These are phyloP conservation scores for Phytophthora multivora DNA, from an alignment of 352 stramenopile species.

Conservation along the genomic window DNA sequence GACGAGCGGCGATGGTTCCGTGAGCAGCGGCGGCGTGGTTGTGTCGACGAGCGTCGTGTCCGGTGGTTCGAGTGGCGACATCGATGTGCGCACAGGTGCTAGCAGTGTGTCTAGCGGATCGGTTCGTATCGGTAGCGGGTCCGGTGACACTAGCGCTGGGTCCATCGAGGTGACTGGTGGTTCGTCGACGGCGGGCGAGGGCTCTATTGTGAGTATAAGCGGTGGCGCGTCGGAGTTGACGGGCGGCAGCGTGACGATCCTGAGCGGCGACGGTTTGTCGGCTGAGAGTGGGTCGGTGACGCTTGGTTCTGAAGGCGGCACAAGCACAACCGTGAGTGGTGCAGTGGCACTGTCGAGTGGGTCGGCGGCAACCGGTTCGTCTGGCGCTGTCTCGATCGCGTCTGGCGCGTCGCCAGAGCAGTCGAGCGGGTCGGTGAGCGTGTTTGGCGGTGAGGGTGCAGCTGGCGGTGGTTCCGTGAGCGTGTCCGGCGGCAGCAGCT, in stretches of 20 bases:
- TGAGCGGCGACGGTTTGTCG: slow-evolving; percentile 20
- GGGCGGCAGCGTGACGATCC: slow-evolving; percentile 18
- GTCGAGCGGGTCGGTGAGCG: slow-evolving; percentile 26
- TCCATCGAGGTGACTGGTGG: slow-evolving; percentile 31
- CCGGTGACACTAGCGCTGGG: slow-evolving; percentile 25
- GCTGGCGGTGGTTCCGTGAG: slow-evolving; percentile 6
- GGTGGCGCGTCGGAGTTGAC: slow-evolving; percentile 26
- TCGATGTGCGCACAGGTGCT: slow-evolving; percentile 21
- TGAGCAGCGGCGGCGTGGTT: slow-evolving; percentile 21
- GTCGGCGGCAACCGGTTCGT: slow-evolving; percentile 14
- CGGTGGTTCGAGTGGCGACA: slow-evolving; percentile 16
- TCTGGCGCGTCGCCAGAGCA: slow-evolving; percentile 17
- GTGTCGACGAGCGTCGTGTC: slow-evolving; percentile 22
- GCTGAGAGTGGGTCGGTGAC: slow-evolving; percentile 19
- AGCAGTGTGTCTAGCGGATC: slow-evolving; percentile 25
- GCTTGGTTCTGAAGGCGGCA: slow-evolving; percentile 11
- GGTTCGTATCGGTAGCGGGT: slow-evolving; percentile 24
- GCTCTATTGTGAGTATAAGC: slow-evolving; percentile 23
- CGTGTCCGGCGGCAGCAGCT: slow-evolving; percentile 11
- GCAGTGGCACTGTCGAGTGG: slow-evolving; percentile 20
- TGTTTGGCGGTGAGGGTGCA: slow-evolving; percentile 15
- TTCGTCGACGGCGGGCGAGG: slow-evolving; percentile 29
- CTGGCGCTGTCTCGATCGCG: slow-evolving; percentile 19
- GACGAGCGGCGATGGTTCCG: slow-evolving; percentile 20
- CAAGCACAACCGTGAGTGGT: slow-evolving; percentile 7